Conservation (phyloP, 768 basidiomycete genomes). For the Tylopilus sp. region DNA sequence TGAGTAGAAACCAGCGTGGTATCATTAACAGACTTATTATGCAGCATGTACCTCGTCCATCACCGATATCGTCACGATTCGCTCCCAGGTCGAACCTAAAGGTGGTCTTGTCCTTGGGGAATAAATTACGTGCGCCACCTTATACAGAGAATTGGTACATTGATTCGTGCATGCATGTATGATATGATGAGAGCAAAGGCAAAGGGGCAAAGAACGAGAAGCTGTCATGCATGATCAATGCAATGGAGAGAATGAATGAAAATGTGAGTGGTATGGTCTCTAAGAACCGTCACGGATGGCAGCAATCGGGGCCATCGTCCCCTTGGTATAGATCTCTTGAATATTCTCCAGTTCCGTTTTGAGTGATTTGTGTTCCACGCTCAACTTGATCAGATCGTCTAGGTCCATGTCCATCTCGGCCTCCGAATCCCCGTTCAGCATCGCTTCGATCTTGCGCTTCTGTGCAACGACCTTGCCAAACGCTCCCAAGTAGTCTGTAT, state of each 20-base stretch:
- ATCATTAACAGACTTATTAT: too few relatives aligned
- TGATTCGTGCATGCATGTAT: background rate
- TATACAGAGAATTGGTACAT: background rate
- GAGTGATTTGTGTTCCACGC: conserved; percentile 41
- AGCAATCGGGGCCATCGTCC: background rate
- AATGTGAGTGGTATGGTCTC: background rate
- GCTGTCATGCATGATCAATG: background rate
- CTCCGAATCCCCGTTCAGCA: conserved; percentile 53
- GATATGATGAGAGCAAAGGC: background rate
- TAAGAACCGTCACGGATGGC: background rate
- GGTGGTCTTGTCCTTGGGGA: too few relatives aligned
- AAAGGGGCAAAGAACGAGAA: background rate
- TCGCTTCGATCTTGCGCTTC: conserved; percentile 49
- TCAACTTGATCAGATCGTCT: conserved; percentile 48
- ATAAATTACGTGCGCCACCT: too few relatives aligned
- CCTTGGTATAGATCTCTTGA: conserved; percentile 34
- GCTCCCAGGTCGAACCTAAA: too few relatives aligned
- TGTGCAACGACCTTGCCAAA: conserved; percentile 48
- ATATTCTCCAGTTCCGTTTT: conserved; percentile 55
- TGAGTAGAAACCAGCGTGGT: too few relatives aligned
- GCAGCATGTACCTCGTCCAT: too few relatives aligned
- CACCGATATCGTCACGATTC: too few relatives aligned
- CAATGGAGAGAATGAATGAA: background rate
- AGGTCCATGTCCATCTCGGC: conserved; percentile 51
- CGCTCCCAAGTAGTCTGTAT: conserved; percentile 46